Conservation (phyloP, 2,329 filamentous ascomycete species). For the Lachnellula cervina region DNA sequence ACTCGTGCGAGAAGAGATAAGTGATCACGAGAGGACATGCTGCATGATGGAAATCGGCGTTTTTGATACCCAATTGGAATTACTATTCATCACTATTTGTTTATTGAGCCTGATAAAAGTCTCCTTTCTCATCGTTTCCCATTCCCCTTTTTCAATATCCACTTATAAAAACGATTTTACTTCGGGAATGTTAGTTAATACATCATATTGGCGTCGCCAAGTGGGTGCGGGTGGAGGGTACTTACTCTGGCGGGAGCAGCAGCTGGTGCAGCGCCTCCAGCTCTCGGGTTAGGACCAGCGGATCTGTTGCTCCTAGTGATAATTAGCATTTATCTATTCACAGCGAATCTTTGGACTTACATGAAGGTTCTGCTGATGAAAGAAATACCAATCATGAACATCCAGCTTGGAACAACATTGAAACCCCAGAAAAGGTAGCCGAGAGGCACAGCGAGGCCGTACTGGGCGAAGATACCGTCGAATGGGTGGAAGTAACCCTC, state of each 20-base stretch:
- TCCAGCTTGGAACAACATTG: constrained; percentile 65
- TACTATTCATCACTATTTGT: constrained; percentile 26
- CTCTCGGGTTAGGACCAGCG: constrained; percentile 4
- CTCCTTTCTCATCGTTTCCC: constrained; percentile 6
- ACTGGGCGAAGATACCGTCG: constrained; percentile 60
- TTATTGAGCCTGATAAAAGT: constrained; percentile 6
- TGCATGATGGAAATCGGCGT: constrained; percentile 6
- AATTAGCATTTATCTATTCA: constrained; percentile 19
- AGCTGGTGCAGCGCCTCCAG: constrained; percentile 14
- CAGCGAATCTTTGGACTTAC: constrained; percentile 46
- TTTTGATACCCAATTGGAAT: constrained; percentile 28
- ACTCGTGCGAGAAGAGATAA: constrained; percentile 19
- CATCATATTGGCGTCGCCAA: constrained; percentile 16
- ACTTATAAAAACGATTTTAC: constrained; percentile 5
- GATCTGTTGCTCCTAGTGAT: constrained; percentile 23
- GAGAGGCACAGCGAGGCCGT: constrained; percentile 56
- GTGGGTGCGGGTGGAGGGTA: constrained; percentile 22
- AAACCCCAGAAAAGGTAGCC: constrained; percentile 66
- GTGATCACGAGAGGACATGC: background rate
- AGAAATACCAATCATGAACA: constrained; percentile 71
- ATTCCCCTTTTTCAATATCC: constrained; percentile 1
- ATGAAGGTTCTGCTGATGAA: constrained; percentile 71
- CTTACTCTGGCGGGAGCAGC: constrained; percentile 23
- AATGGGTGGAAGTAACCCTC: constrained; percentile 74
- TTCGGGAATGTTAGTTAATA: constrained; percentile 14